A percentile compares a stretch with the other conserved stretches of the same genome.
Evolutionary conservation across 208 protist species (phyloP).

Genomic region (Acanthamoeba culbertsoni): DNA sequence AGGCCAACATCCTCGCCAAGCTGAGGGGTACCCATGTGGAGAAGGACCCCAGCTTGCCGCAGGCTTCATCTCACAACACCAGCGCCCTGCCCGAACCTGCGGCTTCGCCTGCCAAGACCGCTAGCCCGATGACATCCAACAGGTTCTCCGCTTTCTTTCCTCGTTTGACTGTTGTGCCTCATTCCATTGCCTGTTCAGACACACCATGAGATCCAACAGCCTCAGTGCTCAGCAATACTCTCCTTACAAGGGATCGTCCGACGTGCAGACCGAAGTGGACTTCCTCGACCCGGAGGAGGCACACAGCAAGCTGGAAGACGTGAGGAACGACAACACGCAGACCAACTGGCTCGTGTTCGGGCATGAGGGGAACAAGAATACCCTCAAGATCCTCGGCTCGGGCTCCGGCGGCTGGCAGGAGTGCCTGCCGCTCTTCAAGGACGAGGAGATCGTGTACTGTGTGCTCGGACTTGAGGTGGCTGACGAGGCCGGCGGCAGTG

Average conservation of each 20-base stretch:
- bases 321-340: background rate
- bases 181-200: background rate
- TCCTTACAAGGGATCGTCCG: conserved; percentile 17
- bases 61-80: background rate
- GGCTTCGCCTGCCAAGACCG: background rate
- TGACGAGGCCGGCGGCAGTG: background rate
- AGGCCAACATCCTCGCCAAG: conserved; percentile 50
- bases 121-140: background rate
- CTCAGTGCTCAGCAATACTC: background rate
- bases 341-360: conserved; percentile 60
- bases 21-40: conserved; percentile 33
- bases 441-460: conserved; percentile 35
- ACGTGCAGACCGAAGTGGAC: background rate
- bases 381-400: background rate
- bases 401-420: background rate
- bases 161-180: background rate
- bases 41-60: background rate
- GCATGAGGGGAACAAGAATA: conserved; percentile 44
- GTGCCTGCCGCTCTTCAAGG: background rate
- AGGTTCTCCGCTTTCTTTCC: background rate
- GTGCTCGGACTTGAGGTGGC: background rate
- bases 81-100: background rate
- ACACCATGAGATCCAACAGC: background rate
- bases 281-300: conserved; percentile 35
- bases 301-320: background rate